These are phyloP conservation scores for Aspergillus terreus DNA, from an alignment of 2,329 filamentous ascomycete genomes.

Conservation along the genomic window DNA sequence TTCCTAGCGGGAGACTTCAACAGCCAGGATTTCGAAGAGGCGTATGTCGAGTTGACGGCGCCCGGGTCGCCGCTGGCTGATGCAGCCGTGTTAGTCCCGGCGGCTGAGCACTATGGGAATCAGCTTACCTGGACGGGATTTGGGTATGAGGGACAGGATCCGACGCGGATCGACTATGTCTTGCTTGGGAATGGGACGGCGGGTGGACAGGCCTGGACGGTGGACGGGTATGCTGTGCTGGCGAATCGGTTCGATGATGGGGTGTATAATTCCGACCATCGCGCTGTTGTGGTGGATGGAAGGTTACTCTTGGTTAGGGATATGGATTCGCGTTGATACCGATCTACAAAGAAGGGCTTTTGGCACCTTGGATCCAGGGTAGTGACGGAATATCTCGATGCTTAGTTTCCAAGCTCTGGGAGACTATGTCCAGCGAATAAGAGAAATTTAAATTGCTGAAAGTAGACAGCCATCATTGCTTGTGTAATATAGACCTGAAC, in stretches of 20 bases:
- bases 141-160: constrained; percentile 34
- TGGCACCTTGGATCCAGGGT: not conserved
- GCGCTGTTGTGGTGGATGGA: constrained; percentile 54
- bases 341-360: not conserved
- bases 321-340: not conserved
- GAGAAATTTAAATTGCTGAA: no score
- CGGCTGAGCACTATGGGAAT: constrained; percentile 46
- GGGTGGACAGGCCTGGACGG: constrained; percentile 32
- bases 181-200: constrained; percentile 34
- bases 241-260: constrained; percentile 54
- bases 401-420: no score
- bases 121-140: constrained; percentile 55
- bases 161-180: constrained; percentile 51
- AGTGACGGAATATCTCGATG: no score
- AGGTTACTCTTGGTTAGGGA: constrained; percentile 12
- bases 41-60: constrained; percentile 49
- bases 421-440: no score
- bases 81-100: constrained; percentile 33
- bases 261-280: constrained; percentile 54
- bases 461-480: no score
- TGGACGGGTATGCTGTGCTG: constrained; percentile 50
- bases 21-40: constrained; percentile 48
- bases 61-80: constrained; percentile 35
- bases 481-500: no score
- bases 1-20: constrained; percentile 58